Evolutionary conservation across 371 early-diverging fungal species (phyloP).

Genomic region (Mortierella sp.): DNA sequence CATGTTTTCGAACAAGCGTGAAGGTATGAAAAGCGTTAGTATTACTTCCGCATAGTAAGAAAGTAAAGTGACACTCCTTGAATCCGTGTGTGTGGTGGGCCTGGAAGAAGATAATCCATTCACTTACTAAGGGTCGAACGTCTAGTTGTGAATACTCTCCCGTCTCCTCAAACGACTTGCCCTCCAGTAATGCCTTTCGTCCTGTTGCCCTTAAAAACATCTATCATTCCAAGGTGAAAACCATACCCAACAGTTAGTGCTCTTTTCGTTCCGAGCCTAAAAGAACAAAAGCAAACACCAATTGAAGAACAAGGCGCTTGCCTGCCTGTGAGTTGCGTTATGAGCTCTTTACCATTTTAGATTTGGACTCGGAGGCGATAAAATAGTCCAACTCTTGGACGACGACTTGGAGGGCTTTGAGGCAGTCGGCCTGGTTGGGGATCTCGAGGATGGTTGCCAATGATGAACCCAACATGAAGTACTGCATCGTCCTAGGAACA

Average conservation of each 20-base stretch:
- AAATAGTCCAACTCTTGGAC: slow-evolving; percentile 51
- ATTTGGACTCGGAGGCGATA: slow-evolving; percentile 39
- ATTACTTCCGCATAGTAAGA: neutral
- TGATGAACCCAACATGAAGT: slow-evolving; percentile 52
- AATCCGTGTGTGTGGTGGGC: neutral
- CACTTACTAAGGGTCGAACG: slow-evolving; percentile 51
- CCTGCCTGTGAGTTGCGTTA: neutral
- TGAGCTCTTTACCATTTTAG: slow-evolving; percentile 42
- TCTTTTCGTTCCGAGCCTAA: neutral
- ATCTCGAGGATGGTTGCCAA: slow-evolving; percentile 47
- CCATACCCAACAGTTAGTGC: neutral
- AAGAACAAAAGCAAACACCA: no score
- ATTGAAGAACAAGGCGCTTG: neutral
- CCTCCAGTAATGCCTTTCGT: slow-evolving; percentile 25
- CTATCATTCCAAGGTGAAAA: slow-evolving; percentile 12
- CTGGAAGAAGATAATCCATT: no score
- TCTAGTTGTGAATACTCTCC: slow-evolving; percentile 50
- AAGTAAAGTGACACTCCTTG: neutral
- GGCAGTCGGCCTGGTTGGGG: slow-evolving; percentile 30
- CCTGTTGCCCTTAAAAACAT: slow-evolving; percentile 41
- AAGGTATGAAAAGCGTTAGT: neutral
- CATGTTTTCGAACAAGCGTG: neutral
- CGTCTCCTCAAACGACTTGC: slow-evolving; percentile 41
- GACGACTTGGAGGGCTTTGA: slow-evolving; percentile 36
- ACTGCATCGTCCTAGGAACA: slow-evolving; percentile 38